Conservation (phyloP, 1,284 basidiomycete genomes). For the Ganoderma lucidum region DNA sequence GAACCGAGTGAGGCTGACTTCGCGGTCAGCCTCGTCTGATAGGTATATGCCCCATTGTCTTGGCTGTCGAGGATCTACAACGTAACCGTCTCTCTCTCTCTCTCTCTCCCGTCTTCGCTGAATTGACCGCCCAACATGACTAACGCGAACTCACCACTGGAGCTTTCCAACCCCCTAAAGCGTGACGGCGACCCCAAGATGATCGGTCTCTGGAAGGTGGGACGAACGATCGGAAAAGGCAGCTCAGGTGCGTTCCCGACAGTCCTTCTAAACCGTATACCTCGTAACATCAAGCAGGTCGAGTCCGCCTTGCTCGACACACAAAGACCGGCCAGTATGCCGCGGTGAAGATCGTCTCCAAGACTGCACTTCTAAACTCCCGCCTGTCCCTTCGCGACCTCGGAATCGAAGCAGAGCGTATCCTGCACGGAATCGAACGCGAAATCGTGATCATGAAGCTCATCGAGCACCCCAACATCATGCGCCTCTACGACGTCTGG, state of each 20-base stretch:
- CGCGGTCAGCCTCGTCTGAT: background rate
- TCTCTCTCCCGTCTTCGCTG: background rate
- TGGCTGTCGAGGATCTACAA: background rate
- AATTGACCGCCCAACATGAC: conserved; percentile 20
- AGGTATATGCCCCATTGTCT: background rate
- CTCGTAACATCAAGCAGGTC: conserved; percentile 59
- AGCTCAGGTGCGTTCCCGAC: conserved; percentile 74
- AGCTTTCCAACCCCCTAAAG: conserved; percentile 30
- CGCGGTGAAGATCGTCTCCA: conserved; percentile 97
- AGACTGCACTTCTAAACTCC: conserved; percentile 74
- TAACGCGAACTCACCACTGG: conserved; percentile 17
- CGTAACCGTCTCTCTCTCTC: background rate
- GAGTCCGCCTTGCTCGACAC: conserved; percentile 92
- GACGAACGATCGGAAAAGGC: conserved; percentile 92
- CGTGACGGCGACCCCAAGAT: conserved; percentile 70
- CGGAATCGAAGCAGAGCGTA: conserved; percentile 70
- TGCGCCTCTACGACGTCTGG: conserved; percentile 97
- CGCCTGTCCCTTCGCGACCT: conserved; percentile 77
- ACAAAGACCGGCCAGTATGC: conserved; percentile 89
- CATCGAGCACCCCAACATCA: conserved; percentile 96
- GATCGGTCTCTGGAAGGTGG: conserved; percentile 95
- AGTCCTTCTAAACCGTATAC: background rate
- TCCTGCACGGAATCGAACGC: conserved; percentile 87
- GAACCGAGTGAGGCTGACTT: background rate
- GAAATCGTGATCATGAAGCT: conserved; percentile 99